These are phyloP conservation scores for Lojkania enalia DNA, from an alignment of 2,329 filamentous ascomycete genomes.

Conservation along the genomic window DNA sequence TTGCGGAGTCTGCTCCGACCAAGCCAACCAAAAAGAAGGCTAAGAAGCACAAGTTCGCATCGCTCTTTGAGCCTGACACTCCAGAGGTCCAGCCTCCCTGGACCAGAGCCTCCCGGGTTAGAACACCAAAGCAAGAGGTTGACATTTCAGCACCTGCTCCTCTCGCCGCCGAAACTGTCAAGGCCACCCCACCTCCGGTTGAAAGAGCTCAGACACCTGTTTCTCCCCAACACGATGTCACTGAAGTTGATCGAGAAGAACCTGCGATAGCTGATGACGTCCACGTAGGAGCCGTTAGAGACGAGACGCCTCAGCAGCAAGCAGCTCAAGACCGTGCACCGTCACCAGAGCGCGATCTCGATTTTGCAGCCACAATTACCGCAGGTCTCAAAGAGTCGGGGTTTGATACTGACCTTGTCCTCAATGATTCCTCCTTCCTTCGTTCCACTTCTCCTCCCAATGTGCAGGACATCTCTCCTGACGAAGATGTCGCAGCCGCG, in stretches of 20 bases:
- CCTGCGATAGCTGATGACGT: neutral
- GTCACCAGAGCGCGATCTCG: constrained; percentile 44
- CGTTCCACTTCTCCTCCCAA: constrained; percentile 32
- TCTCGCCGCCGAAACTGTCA: neutral
- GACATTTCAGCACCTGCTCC: neutral
- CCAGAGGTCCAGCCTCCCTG: constrained; percentile 10
- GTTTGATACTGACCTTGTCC: constrained; percentile 51
- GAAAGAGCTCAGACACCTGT: neutral
- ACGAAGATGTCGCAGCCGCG: constrained; percentile 39
- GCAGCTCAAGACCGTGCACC: constrained; percentile 7
- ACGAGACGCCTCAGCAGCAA: neutral
- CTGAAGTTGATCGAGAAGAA: neutral
- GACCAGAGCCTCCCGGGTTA: neutral
- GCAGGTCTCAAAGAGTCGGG: constrained; percentile 52
- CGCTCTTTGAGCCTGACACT: constrained; percentile 35
- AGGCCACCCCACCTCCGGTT: neutral
- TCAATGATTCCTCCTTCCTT: constrained; percentile 47
- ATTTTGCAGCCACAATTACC: constrained; percentile 53
- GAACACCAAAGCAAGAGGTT: neutral
- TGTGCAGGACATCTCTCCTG: constrained; percentile 32
- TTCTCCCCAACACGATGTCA: neutral
- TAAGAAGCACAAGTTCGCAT: constrained; percentile 42
- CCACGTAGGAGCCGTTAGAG: neutral
- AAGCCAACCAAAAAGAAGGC: constrained; percentile 43
- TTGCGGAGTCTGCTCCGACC: neutral